phyloP scores from a whole-genome alignment of 495 filamentous ascomycete genomes.

The Aspergillus coremiiformis region DNA sequence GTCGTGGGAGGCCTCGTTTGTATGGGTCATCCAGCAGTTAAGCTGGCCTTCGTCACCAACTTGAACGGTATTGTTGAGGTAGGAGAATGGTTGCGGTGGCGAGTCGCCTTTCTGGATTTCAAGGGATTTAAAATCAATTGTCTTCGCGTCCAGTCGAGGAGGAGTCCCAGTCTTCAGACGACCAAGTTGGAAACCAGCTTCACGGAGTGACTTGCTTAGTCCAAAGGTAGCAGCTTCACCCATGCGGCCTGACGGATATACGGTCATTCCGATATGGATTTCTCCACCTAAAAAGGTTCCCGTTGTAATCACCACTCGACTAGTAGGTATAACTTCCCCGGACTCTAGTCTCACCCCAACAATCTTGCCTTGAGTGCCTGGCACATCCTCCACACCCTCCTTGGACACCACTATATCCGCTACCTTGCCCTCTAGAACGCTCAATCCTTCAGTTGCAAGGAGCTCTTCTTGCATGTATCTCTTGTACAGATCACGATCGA shows the following conservation, averaged over 20 bases:
- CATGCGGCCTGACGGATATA: conserved; percentile 80
- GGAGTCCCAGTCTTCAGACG: conserved; percentile 94
- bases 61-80: conserved; percentile 67
- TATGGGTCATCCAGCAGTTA: conserved; percentile 74
- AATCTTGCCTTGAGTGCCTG: conserved; percentile 62
- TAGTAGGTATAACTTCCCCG: conserved; percentile 74
- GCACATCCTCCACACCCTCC: conserved; percentile 36
- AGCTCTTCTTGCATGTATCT: conserved; percentile 89
- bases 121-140: conserved; percentile 70
- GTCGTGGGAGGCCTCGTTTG: conserved; percentile 74
- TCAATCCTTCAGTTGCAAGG: conserved; percentile 62
- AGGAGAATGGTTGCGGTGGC: conserved; percentile 85
- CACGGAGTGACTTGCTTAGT: conserved; percentile 80
- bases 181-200: conserved; percentile 86
- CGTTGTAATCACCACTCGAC: conserved; percentile 86
- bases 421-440: conserved; percentile 76
- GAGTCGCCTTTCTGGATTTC: conserved; percentile 73
- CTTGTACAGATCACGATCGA: conserved; percentile 86
- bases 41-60: conserved; percentile 68
- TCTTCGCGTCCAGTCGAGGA: conserved; percentile 72
- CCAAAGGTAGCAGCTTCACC: conserved; percentile 93
- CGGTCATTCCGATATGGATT: conserved; percentile 88
- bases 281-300: conserved; percentile 94
- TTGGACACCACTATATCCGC: conserved; percentile 75
- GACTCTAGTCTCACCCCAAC: conserved; percentile 82